Percentiles rank a stretch among this genome's conserved stretches.
These are phyloP conservation scores for Aureobasidium sp. DNA, from an alignment of 2,329 filamentous ascomycete species.

Conservation along the genomic window DNA sequence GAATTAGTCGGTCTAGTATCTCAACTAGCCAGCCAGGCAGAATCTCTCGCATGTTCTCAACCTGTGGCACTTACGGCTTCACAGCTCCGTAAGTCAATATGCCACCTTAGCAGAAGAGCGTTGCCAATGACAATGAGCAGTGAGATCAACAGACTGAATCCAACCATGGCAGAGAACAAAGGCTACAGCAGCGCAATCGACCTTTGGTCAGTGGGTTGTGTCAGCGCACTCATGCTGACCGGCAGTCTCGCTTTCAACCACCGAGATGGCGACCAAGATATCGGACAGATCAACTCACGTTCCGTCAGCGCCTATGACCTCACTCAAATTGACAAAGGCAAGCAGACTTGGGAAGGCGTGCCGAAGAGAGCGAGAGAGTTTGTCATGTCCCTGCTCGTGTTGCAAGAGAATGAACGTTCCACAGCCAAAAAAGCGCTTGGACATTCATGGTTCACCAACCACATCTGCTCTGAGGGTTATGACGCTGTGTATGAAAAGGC, in stretches of 20 bases:
- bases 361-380: slow-evolving; percentile 38
- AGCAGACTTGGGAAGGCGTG: slow-evolving; percentile 36
- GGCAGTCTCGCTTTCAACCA: slow-evolving; percentile 41
- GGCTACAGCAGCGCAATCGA: slow-evolving; percentile 55
- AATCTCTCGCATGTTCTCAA: slow-evolving; percentile 44
- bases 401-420: slow-evolving; percentile 45
- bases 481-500: slow-evolving; percentile 45
- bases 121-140: slow-evolving; percentile 15
- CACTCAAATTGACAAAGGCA: slow-evolving; percentile 36
- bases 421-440: slow-evolving; percentile 47
- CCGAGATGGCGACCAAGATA: slow-evolving; percentile 24
- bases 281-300: slow-evolving; percentile 25
- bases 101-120: background rate
- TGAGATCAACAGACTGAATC: slow-evolving; percentile 33
- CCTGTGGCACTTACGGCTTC: slow-evolving; percentile 51
- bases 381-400: slow-evolving; percentile 44
- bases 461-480: slow-evolving; percentile 40
- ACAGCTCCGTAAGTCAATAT: slow-evolving; percentile 48
- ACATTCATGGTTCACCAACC: slow-evolving; percentile 52
- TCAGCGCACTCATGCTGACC: slow-evolving; percentile 47
- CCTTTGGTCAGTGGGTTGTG: slow-evolving; percentile 55
- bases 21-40: background rate
- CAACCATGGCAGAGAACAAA: slow-evolving; percentile 21
- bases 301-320: slow-evolving; percentile 38
- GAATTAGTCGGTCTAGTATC: slow-evolving; percentile 27